Base-by-base conservation (phyloP, 495 filamentous ascomycete species). In the Saxophila tyrrhenica region DNA sequence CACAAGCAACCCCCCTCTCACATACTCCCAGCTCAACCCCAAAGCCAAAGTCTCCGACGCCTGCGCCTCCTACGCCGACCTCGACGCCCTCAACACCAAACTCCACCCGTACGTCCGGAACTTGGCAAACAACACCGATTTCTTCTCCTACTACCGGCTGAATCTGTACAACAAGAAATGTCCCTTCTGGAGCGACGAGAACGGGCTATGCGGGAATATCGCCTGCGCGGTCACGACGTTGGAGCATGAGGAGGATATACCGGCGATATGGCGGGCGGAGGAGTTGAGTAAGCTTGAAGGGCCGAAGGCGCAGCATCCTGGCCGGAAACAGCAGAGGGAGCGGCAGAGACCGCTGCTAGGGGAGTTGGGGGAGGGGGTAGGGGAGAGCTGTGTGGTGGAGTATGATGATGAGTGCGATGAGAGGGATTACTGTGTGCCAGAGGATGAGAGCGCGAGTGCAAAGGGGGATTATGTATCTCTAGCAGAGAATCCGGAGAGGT, bases 321-420 rank as follows among this genome's bases (percentile, higher is more conserved):
- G 83, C 2, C 84, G 78, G 63, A 78, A 78, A 55, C 71, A 81
- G 35, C 86, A 89, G 56, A 72, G 73, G 55, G 81, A 86, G 64
- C 69, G 78, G 39, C 64, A 82, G 58, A 74, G 78, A 56, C 92
- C 92, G 15, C 73, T 98, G 17, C 80, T 85, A 62, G 94, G 90
- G 2, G 75, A 79, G 64, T 72, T 98, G 35, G 92, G 92, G 29
- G 86, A 89, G 48, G 74, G 83, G 50, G 90, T 94, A 9, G 87
- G 87, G 19, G 92, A 98, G 70, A 95, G 87, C 62, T 98, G 92
- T 68, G 87, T 98, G 41, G 82, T 96, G 1, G 92, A 98, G 68
- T 94, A 92, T 65, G 92, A 96, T 62, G 94, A 97, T 61, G 92
- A 98, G 66, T 96, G 92, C 58, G 92, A 98, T 69, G 88, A 97